These are phyloP conservation scores for Penicillium thymicola DNA, from an alignment of 2,329 filamentous ascomycete genomes.

Conservation along the genomic window DNA sequence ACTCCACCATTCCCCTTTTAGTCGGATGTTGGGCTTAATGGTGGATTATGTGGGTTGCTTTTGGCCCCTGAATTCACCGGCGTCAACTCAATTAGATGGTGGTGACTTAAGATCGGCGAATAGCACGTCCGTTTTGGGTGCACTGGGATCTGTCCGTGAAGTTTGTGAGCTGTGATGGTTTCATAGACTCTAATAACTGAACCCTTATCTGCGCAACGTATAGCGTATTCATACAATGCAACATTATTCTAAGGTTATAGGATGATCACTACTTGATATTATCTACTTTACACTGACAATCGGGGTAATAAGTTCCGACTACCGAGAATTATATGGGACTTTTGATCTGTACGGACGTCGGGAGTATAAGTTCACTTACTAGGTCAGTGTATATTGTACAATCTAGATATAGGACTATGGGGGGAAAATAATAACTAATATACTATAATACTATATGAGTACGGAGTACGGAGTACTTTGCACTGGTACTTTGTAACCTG, in stretches of 20 bases:
- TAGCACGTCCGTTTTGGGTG: background rate
- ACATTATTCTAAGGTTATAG: background rate
- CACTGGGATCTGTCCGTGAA: background rate
- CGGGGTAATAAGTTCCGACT: background rate
- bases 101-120: background rate
- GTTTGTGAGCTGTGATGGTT: background rate
- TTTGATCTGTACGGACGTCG: too few relatives aligned
- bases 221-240: background rate
- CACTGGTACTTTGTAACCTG: background rate
- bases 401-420: background rate
- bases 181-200: background rate
- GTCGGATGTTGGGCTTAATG: background rate
- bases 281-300: background rate
- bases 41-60: background rate
- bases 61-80: slow-evolving; percentile 2
- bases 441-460: background rate
- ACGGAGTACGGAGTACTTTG: background rate
- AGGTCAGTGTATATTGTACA: background rate
- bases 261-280: background rate
- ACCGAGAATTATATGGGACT: background rate
- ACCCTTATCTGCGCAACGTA: background rate
- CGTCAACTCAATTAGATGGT: slow-evolving; percentile 6
- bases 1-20: background rate
- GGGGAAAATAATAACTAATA: background rate
- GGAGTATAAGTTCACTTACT: background rate